Evolutionary conservation across 192 early-diverging fungal species (phyloP).

Genomic region (Kickxella alabastrina): DNA sequence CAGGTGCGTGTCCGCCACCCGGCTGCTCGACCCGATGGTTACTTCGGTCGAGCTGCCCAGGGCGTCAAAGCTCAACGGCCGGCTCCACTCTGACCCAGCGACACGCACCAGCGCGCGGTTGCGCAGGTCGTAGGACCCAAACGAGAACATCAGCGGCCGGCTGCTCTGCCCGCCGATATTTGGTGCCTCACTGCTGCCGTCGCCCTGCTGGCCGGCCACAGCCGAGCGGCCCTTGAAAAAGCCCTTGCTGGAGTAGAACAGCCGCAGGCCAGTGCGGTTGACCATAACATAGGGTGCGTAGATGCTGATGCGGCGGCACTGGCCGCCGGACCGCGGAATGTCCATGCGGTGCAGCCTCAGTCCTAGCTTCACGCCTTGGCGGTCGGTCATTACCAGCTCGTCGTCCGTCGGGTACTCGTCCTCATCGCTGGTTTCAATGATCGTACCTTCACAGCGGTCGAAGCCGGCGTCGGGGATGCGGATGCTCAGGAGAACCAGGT

Average conservation of each 20-base stretch:
- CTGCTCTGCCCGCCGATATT: constrained; percentile 3
- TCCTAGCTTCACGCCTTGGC: constrained; percentile 58
- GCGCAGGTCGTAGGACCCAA: constrained; percentile 75
- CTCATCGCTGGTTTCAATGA: constrained; percentile 77
- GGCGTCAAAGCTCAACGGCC: constrained; percentile 92
- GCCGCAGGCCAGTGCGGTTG: constrained; percentile 83
- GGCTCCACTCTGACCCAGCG: constrained; percentile 74
- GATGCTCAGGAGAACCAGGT: constrained; percentile 73
- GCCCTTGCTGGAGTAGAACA: constrained; percentile 75
- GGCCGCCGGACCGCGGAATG: constrained; percentile 62
- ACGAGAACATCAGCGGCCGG: constrained; percentile 85
- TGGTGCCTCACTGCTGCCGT: constrained; percentile 9
- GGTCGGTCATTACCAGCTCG: constrained; percentile 63
- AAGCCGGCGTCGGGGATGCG: constrained; percentile 74
- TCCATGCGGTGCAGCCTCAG: constrained; percentile 63
- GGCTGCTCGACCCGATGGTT: constrained; percentile 55
- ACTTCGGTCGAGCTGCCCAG: constrained; percentile 84
- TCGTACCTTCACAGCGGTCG: constrained; percentile 71
- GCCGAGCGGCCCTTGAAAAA: constrained; percentile 71
- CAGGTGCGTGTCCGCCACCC: constrained; percentile 62
- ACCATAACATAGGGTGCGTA: constrained; percentile 91
- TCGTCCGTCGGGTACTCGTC: constrained; percentile 78
- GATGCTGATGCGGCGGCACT: constrained; percentile 75
- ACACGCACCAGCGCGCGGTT: constrained; percentile 80
- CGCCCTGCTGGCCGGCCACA: constrained; percentile 61